A percentile compares a stretch with the other conserved stretches of the same genome.
Evolutionary conservation across 2,329 filamentous ascomycete genomes (phyloP).

Genomic region (Stachybotrys elegans): DNA sequence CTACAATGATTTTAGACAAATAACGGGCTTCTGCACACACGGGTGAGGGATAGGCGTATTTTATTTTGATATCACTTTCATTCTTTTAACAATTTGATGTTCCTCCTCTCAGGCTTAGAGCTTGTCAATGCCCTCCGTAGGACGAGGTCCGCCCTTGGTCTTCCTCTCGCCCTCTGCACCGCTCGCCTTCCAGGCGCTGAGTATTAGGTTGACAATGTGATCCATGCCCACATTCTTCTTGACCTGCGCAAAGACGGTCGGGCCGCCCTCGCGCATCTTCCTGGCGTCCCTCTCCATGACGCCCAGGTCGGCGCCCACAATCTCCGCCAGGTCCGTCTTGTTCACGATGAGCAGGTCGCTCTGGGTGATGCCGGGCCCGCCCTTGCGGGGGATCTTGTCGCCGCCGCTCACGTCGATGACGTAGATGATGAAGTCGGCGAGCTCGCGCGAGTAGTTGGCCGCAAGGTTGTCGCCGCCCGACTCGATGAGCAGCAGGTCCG

Average conservation of each 20-base stretch:
- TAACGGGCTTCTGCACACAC: no score
- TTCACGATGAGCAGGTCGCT: slow-evolving; percentile 92
- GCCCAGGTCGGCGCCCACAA: slow-evolving; percentile 80
- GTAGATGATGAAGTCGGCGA: slow-evolving; percentile 97
- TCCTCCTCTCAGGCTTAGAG: slow-evolving; percentile 21
- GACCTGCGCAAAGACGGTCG: slow-evolving; percentile 95
- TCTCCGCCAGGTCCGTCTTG: slow-evolving; percentile 91
- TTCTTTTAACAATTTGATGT: slow-evolving; percentile 8
- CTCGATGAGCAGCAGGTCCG: slow-evolving; percentile 89
- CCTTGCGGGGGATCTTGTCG: slow-evolving; percentile 94
- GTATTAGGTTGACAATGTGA: slow-evolving; percentile 80
- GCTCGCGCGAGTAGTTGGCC: slow-evolving; percentile 90
- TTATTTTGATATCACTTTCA: slow-evolving; percentile 8
- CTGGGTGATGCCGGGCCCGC: slow-evolving; percentile 94
- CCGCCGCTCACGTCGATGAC: slow-evolving; percentile 96
- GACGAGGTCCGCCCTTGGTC: slow-evolving; percentile 50
- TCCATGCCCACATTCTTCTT: slow-evolving; percentile 83
- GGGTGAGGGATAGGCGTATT: no score
- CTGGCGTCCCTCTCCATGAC: slow-evolving; percentile 95
- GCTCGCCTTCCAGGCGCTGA: slow-evolving; percentile 89
- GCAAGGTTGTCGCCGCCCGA: slow-evolving; percentile 94
- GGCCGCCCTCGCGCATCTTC: slow-evolving; percentile 92
- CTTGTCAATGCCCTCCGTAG: slow-evolving; percentile 50
- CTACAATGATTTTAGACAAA: no score
- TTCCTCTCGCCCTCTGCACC: slow-evolving; percentile 64